Percentiles rank a stretch among this genome's conserved stretches.
These are phyloP conservation scores for Saccharomycopsis javanensis DNA, from an alignment of 805 yeast species.

Conservation along the genomic window DNA sequence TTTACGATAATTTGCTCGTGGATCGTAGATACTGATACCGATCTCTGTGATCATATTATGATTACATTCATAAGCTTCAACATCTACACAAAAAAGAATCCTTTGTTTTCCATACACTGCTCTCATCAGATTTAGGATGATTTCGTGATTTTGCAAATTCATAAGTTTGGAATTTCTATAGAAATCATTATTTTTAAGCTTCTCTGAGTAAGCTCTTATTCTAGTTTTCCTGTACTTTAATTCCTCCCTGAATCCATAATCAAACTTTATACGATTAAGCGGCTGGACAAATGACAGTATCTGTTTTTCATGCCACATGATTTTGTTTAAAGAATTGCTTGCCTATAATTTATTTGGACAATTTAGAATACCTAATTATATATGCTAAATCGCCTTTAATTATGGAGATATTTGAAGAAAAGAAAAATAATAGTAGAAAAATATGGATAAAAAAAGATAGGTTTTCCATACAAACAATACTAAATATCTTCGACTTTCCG, in stretches of 20 bases:
- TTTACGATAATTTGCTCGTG: conserved; percentile 32
- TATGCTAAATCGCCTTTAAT: background rate
- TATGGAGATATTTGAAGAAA: no score
- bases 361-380: no score
- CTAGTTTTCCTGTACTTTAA: background rate
- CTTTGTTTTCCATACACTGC: conserved; percentile 21
- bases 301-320: no score
- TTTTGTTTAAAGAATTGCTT: no score
- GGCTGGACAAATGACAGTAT: background rate
- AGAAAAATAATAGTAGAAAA: no score
- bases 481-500: no score
- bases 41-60: conserved; percentile 40
- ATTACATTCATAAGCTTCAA: conserved; percentile 47
- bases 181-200: background rate
- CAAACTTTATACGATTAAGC: background rate
- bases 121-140: conserved; percentile 1
- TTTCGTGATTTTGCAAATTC: background rate
- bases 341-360: no score
- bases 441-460: no score
- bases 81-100: conserved; percentile 40
- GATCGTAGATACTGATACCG: conserved; percentile 50
- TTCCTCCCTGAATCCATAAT: background rate
- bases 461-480: no score
- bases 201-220: background rate
- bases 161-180: background rate